Base-by-base conservation (phyloP, 2,329 filamentous ascomycete genomes). In the Eurotiales sp. region DNA sequence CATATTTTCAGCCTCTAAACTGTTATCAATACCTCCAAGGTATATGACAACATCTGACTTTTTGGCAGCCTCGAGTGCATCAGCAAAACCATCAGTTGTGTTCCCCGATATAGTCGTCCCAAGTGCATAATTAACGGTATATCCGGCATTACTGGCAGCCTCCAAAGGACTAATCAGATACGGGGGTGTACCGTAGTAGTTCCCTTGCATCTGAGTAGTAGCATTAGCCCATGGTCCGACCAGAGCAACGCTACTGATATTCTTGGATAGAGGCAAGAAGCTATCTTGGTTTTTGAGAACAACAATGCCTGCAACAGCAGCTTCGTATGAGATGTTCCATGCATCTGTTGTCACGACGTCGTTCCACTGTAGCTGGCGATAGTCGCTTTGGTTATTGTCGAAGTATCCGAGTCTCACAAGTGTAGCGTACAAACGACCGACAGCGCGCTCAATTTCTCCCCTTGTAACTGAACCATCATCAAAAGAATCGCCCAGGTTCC, bases 141-240 rank as follows among this genome's bases (percentile, higher is more conserved):
- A 65, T 1, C 72, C 72, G 3, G 76, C 71, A 19, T 73, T 63
- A 32, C 76, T 60, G 8, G 80, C 74, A 10, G 81, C 80, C 25
- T 72, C 74, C 0, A 81, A 67, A 0, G 81, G 81, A 3, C 73
- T 77, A 55, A 73, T 75, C 3, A 80, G 67, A 63, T 79, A 85
- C 0, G 80, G 79, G 1, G 83, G 73, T 2, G 72, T 64, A 23
- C 82, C 82, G 52, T 61, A 71, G 64, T 86, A 85, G 58, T 81
- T 81, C 0, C 82, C 82, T 46, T 79, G 78, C 69, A 85, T 74
- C 53, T 83, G 74, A 4, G 66, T 69, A 0, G 79, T 80, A 6
- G 78, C 78, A 46, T 81, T 81, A 2, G 78, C 80, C 74, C 80
- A 85, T 42, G 74, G 75, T 0, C 82, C 82, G 23, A 85, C 68